phyloP scores from a whole-genome alignment of 192 early-diverging fungal genomes.

The Borealophlyctis nickersoniae region DNA sequence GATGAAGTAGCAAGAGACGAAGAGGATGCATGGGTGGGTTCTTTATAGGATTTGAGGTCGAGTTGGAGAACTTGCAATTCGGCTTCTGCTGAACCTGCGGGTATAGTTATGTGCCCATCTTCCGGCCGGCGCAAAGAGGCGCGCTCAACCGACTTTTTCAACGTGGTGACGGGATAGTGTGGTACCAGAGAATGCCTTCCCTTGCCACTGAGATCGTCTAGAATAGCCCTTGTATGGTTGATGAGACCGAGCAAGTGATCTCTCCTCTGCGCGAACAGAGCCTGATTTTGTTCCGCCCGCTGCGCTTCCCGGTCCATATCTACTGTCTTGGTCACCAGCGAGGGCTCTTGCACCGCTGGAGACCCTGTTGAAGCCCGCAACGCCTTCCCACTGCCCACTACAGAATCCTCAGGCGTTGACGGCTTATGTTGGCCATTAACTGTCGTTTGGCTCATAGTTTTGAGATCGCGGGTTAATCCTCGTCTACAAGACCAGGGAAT shows the following conservation, averaged over 20 bases:
- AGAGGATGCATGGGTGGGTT: neutral
- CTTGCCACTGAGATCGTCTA: conserved; percentile 64
- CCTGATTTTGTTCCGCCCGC: conserved; percentile 16
- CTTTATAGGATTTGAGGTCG: conserved; percentile 14
- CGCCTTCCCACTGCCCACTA: no score
- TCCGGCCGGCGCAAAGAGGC: neutral
- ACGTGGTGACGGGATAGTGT: conserved; percentile 53
- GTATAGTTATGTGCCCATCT: neutral
- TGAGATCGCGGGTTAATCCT: no score
- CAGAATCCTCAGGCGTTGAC: no score
- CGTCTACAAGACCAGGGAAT: no score
- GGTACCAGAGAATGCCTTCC: neutral
- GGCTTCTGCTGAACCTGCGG: neutral
- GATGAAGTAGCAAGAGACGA: neutral
- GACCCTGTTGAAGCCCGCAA: no score
- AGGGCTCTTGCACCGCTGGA: no score
- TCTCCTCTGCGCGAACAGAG: conserved; percentile 71
- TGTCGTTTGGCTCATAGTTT: no score
- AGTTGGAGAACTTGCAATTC: conserved; percentile 22
- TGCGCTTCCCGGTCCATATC: neutral
- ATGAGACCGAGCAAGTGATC: conserved; percentile 68
- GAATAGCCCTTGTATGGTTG: conserved; percentile 55
- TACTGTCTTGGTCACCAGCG: no score
- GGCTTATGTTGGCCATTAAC: no score
- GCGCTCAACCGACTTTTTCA: conserved; percentile 18